Evolutionary conservation across 164 flowering plant species (phyloP).

Genomic region (Vitis amurensis): DNA sequence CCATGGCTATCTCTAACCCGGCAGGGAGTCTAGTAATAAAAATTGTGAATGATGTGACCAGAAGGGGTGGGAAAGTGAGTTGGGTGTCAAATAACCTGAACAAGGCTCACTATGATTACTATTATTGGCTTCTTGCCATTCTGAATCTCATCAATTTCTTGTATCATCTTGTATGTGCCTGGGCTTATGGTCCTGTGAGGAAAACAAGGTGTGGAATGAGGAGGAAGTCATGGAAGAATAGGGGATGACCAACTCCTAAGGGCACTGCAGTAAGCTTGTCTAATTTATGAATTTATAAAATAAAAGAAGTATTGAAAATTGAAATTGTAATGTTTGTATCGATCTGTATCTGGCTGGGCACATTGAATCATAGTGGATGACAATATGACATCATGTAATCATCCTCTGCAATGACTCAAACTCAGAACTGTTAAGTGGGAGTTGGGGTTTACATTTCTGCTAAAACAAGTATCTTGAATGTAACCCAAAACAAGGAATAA

Average conservation of each 20-base stretch:
- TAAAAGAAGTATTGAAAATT: too few species aligned
- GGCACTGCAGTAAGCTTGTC: too few species aligned
- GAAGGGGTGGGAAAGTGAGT: constrained; percentile 6
- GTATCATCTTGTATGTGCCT: constrained; percentile 8
- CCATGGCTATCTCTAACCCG: not conserved
- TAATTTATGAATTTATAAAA: too few species aligned
- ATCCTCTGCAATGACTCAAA: too few species aligned
- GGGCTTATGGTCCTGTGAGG: constrained; percentile 16
- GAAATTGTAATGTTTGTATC: too few species aligned
- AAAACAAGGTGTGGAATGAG: constrained; percentile 7
- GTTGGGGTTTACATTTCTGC: too few species aligned
- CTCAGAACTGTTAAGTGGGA: too few species aligned
- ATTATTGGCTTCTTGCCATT: constrained; percentile 19
- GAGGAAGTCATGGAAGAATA: not conserved
- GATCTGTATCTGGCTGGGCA: too few species aligned
- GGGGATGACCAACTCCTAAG: not conserved
- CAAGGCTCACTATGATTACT: constrained; percentile 26
- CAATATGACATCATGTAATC: too few species aligned
- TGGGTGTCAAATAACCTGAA: constrained; percentile 23
- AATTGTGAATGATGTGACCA: not conserved
- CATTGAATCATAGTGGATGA: too few species aligned
- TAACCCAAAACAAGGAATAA: too few species aligned
- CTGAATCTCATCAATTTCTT: constrained; percentile 14
- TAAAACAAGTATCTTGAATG: too few species aligned
- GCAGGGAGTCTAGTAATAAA: not conserved